Percentiles rank a stretch among this genome's conserved stretches.
Evolutionary conservation across 768 basidiomycete species (phyloP).

Genomic region (Epithele typhae): DNA sequence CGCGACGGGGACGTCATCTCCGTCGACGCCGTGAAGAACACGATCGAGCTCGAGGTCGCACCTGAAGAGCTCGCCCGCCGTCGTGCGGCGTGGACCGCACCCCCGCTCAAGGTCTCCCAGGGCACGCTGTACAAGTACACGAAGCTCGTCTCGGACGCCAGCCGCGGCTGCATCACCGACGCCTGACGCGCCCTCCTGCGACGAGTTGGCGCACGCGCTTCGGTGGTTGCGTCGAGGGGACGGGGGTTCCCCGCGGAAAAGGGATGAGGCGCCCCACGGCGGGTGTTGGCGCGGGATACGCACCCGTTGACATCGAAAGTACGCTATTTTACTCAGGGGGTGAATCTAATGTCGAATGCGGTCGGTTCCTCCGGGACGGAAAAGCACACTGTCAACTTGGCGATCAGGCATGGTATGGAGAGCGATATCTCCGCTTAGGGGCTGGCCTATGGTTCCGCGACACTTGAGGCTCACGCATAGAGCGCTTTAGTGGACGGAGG

Average conservation of each 20-base stretch:
- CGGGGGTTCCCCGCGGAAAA: slow-evolving; percentile 1
- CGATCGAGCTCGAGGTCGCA: slow-evolving; percentile 72
- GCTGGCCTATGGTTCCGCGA: no score
- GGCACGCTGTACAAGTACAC: slow-evolving; percentile 89
- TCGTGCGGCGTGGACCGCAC: slow-evolving; percentile 71
- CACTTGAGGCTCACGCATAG: no score
- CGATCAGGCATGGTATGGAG: no score
- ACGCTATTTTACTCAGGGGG: no score
- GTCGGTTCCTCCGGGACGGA: no score
- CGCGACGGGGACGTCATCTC: slow-evolving; percentile 83
- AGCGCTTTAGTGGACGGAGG: no score
- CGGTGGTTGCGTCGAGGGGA: not conserved
- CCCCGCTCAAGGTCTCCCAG: slow-evolving; percentile 77
- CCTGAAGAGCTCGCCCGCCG: slow-evolving; percentile 76
- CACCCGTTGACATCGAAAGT: no score
- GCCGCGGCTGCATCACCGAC: slow-evolving; percentile 90
- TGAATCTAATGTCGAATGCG: no score
- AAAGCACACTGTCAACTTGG: no score
- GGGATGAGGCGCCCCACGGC: no score
- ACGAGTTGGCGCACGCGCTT: not conserved
- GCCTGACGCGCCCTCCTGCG: slow-evolving; percentile 37
- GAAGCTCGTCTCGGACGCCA: slow-evolving; percentile 86
- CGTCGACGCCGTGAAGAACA: slow-evolving; percentile 86
- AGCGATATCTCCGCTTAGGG: no score
- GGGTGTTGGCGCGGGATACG: no score